Base-by-base conservation (phyloP, 2,329 filamentous ascomycete genomes). In the Exophiala dermatitidis region DNA sequence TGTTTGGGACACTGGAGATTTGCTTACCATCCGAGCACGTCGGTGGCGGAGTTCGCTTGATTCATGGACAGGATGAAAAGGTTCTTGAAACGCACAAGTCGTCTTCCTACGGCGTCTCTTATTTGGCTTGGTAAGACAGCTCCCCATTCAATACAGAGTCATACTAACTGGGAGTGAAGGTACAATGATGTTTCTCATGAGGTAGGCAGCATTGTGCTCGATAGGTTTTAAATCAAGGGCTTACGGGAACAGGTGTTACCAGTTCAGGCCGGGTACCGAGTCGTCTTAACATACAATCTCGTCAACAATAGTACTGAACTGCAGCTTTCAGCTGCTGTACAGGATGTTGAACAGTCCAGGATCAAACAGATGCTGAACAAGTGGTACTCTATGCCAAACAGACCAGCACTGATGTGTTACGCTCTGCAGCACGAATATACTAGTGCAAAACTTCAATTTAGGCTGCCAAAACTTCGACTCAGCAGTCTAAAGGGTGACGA, bases 261-360 rank as follows among this genome's bases (percentile, higher is more conserved):
- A 2, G 68, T 81, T 3, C 68, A 57, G 0, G 72, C 70, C 0
- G 77, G 78, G 2, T 72, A 75, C 59, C 73, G 76, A 4, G 70
- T 74, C 54, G 76, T 78, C 8, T 59, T 81, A 6, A 77, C 72
- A 0, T 82, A 79, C 64, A 79, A 80, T 60, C 70, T 81, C 3
- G 61, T 75, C 12, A 65, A 71, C 34, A 42, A 41, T 6, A 48
- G 49, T 9, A 42, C 49, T 45, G 12, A 33, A 4, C 31, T 4
- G 29, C 8, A 4, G 9, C 34, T 29, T 28, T 46, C 51, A 8
- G 54, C 46, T 38, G 8, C 33, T 7, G 36, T 19, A 37, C 40
- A 46, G 7, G 44, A 38, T 19, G 26, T 3, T 32, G 26, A 33
- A 36, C 41, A 50, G 37, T 36, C 36, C 8, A 41, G 40, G 9